Evolutionary conservation across 176 grass and related monocot genomes (phyloP).

Genomic region (Lolium rigidum): DNA sequence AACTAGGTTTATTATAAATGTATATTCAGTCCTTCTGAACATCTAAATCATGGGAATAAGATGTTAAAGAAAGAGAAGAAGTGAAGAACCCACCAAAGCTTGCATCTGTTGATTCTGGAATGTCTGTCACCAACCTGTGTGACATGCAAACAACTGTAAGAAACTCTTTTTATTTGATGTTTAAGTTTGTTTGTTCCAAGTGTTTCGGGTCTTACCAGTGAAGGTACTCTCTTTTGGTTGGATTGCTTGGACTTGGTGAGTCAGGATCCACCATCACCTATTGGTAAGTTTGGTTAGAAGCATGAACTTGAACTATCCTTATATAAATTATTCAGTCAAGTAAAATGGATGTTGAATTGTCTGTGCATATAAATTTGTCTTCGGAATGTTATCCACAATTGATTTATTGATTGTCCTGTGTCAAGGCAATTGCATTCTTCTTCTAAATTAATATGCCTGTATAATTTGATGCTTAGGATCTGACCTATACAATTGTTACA

Average conservation of each 20-base stretch:
- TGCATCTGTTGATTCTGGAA: conserved; percentile 78
- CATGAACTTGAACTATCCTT: conserved; percentile 29
- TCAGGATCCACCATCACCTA: conserved; percentile 97
- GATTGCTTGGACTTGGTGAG: conserved; percentile 94
- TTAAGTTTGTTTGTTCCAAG: conserved; percentile 34
- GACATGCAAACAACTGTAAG: conserved; percentile 39
- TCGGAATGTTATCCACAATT: neutral
- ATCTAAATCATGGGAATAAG: conserved; percentile 37
- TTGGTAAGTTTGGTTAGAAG: conserved; percentile 51
- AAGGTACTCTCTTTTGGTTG: conserved; percentile 93
- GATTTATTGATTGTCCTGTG: neutral
- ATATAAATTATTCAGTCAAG: conserved; percentile 14
- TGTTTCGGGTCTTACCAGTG: conserved; percentile 84
- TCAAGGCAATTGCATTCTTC: conserved; percentile 14
- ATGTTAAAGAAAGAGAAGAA: conserved; percentile 32
- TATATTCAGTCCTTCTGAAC: conserved; percentile 41
- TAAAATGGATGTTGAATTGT: conserved; percentile 24
- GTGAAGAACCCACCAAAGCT: conserved; percentile 63
- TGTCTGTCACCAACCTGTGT: conserved; percentile 94
- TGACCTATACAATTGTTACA: conserved; percentile 19
- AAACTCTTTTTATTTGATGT: conserved; percentile 30
- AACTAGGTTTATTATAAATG: neutral
- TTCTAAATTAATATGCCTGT: neutral
- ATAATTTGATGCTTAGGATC: conserved; percentile 29
- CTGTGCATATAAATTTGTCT: conserved; percentile 12